Evolutionary conservation across 768 basidiomycete genomes (phyloP), one percentile per base, ranked within the genome.

Genomic region (Trametes gibbosa): DNA sequence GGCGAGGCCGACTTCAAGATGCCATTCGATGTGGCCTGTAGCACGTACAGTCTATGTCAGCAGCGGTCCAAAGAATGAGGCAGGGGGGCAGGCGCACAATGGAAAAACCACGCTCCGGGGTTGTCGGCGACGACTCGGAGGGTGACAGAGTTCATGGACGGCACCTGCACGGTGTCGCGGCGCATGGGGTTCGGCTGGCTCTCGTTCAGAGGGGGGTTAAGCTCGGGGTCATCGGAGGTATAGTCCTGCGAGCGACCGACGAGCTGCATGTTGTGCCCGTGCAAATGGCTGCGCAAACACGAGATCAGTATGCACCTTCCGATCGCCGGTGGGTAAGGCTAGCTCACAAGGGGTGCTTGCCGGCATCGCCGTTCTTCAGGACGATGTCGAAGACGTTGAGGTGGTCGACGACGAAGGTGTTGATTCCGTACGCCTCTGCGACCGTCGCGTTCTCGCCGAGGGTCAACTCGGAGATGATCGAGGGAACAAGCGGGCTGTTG

Each of bases 91-190:
- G 45, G 76, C 86, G 54, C 67, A 87, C 86, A 93, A 70, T 92
- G 90, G 70, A 93, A 82, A 63, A 93, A 72, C 90, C 92, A 95
- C 8, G 82, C 86, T 12, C 96, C 96, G 0, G 96, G 96, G 73
- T 98, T 98, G 71, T 98, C 91, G 1, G 92, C 92, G 47, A 87
- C 75, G 66, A 95, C 73, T 21, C 93, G 84, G 45, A 99, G 74
- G 0, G 89, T 90, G 12, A 81, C 89, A 3, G 85, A 85, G 19
- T 81, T 73, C 58, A 79, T 79, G 3, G 84, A 79, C 3, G 90
- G 88, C 50, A 97, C 83, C 56, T 85, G 81, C 16, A 96, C 76
- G 0, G 93, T 95, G 72, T 99, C 96, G 40, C 96, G 82, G n/a
- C 93, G 85, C 68, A 95, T 84, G 2, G 95, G 96, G 74, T 98